Evolutionary conservation across 192 early-diverging fungal genomes (phyloP), one percentile per base, ranked within the genome.

Genomic region (Coemansia sp.): DNA sequence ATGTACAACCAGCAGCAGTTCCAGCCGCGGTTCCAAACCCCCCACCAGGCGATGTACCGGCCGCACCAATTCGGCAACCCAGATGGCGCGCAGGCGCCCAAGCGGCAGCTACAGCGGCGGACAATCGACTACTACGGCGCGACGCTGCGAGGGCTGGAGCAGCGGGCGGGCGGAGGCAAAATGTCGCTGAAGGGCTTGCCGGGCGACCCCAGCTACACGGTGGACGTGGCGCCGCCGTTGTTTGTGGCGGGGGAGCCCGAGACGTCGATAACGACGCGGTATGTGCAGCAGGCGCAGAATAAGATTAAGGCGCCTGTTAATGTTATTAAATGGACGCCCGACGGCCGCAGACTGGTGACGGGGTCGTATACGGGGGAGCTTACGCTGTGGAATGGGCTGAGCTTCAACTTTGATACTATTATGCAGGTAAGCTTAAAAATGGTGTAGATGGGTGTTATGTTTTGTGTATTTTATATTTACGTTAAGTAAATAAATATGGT

Each of bases 391-490:
- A 97, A 95, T 72, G 96, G 96, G 2, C 82, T 97, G 27, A 95
- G 93, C 1, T 98, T 99, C 70, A 99, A 99, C 73, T 99, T 98
- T 78, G 97, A 98, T 68, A 98, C 94, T 13, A 96, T 96, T 77
- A 84, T 96, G 65, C 94, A 96, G 80, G 77, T 79, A 79, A 74
- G 77, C 29, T 62, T 21, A 13, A 42, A 34, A n/a, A 42, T 42
- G 40, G 40, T 42, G 3, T 16, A 42, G 10, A 4, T 16, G 4
- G 10, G 40, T 6, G 2, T 59, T 33, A 34, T 14, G 51, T 62
- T 33, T 59, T n/a, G 31, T 53, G 19, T 37, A 37, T 61, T 62
- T 37, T 63, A 62, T n/a, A n/a, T 36, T 62, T 64, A 17, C 37
- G n/a, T 62, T 36, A n/a, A 62, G 41, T 62, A 21, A 57, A 57